Evolutionary conservation across 805 yeast genomes (phyloP), one percentile per base, ranked within the genome.

Genomic region (Scheffersomyces amazonensis): DNA sequence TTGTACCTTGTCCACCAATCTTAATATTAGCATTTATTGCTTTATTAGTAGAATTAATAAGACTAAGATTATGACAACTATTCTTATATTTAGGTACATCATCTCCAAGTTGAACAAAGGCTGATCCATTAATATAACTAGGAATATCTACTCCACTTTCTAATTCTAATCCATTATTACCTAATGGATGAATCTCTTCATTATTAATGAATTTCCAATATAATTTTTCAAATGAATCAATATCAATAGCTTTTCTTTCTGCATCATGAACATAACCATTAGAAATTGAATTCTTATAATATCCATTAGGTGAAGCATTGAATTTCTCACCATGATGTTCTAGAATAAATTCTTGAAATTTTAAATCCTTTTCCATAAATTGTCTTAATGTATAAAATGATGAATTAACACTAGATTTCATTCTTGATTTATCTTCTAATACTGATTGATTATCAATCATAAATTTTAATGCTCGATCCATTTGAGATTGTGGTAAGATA

Each of bases 321-420:
- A 52, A 52, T 16, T 31, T 21, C 20, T 34, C 17, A 11, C 32
- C 31, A 34, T 50, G 44, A 16, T 39, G 37, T 30, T 47, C 52
- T 2, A 62, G 42, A 3, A 61, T 41, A 30, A 47, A 54, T 41
- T 63, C 61, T 53, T 62, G 62, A 58, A 73, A 64, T 50, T 62
- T 63, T 40, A 65, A 53, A 40, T 80, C 78, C 42, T 76, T 78
- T 35, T 78, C 83, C 56, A 73, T 72, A 50, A 76, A 81, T 48
- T 81, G 83, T 24, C 73, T 64, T 42, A 83, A 57, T 21, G 73
- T 75, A 58, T 77, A 79, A 5, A 74, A 48, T 0, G 83, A 72
- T 0, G 83, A 32, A 62, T 69, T 72, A 5, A 47, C 47, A 13
- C 47, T 44, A 11, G 48, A 37, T 25, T 40, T 47, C 13, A 44